A percentile compares a stretch with the other conserved stretches of the same genome.
Conservation (phyloP, 2,329 filamentous ascomycete species). For the Monilinia aucupariae region DNA sequence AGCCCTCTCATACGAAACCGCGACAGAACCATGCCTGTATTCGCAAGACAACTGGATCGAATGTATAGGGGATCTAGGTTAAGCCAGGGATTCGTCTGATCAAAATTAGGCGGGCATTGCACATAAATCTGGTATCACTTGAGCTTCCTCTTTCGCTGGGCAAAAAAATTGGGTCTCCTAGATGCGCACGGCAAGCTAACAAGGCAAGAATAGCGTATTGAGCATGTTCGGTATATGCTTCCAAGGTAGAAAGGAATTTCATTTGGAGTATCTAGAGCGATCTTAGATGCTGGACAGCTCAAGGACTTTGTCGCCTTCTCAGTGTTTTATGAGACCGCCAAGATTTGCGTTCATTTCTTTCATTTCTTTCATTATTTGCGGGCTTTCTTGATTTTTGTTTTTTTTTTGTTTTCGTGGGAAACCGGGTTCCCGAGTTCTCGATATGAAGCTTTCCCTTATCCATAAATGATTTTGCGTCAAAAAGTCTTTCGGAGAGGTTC, state of each 20-base stretch:
- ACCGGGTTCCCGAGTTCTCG: neutral
- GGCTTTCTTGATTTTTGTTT: neutral
- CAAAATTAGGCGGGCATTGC: neutral
- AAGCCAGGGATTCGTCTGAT: slow-evolving; percentile 48
- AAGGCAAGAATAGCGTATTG: neutral
- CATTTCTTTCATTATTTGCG: neutral
- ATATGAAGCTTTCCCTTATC: too few relatives aligned
- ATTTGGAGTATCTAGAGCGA: neutral
- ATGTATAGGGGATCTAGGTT: slow-evolving; percentile 76
- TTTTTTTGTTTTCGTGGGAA: neutral
- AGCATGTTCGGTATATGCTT: neutral
- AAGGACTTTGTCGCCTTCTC: neutral
- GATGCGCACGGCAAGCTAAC: neutral
- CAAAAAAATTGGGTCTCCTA: neutral
- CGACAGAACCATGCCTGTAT: slow-evolving; percentile 78
- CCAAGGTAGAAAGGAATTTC: neutral
- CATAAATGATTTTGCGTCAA: neutral
- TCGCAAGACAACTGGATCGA: slow-evolving; percentile 82
- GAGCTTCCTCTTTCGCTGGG: neutral
- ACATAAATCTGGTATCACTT: too few relatives aligned
- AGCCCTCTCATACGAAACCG: slow-evolving; percentile 77
- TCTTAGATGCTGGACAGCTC: neutral
- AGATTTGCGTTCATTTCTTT: neutral
- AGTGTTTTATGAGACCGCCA: too few relatives aligned
- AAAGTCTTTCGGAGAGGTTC: neutral